Percentiles rank a stretch among this genome's conserved stretches.
Conservation (phyloP, 2,329 filamentous ascomycete genomes). For the Cercospora brassicicola region DNA sequence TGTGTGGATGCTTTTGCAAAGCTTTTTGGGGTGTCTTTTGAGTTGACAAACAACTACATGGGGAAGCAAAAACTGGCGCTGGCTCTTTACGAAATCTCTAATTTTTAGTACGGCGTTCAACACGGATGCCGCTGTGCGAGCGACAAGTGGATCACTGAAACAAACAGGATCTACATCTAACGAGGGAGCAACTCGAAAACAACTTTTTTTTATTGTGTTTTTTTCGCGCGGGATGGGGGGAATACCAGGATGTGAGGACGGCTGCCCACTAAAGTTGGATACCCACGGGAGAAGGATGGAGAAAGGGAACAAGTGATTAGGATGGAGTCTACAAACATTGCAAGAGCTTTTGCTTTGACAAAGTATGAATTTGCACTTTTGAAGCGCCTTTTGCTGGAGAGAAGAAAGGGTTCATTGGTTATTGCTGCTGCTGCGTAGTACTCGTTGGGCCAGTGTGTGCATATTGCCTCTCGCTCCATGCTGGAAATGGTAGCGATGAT, state of each 20-base stretch:
- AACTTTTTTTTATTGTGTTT: conserved; percentile 1
- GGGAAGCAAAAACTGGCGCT: conserved; percentile 11
- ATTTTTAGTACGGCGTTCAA: conserved; percentile 23
- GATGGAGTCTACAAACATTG: conserved; percentile 8
- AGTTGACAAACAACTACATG: conserved; percentile 1
- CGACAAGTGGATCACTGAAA: conserved; percentile 8
- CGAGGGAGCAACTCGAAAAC: conserved; percentile 9
- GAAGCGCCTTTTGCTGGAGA: not conserved
- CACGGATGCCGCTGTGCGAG: conserved; percentile 21
- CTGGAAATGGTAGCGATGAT: conserved; percentile 7
- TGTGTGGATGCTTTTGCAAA: conserved; percentile 29
- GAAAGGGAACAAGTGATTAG: not conserved
- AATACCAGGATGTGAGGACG: conserved; percentile 11
- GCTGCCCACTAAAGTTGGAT: conserved; percentile 14
- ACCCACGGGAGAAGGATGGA: conserved; percentile 5
- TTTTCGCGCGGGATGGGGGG: not conserved
- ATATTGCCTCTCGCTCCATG: conserved; percentile 2
- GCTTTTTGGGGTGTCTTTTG: conserved; percentile 14
- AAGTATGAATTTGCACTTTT: conserved; percentile 11
- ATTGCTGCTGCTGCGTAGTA: conserved; percentile 8
- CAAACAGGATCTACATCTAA: not conserved
- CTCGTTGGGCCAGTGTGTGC: conserved; percentile 8
- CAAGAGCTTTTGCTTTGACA: conserved; percentile 8
- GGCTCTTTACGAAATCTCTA: conserved; percentile 22
- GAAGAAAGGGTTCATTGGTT: not conserved